These are phyloP conservation scores for thale cress (Arabidopsis thaliana) DNA, from an alignment of 345 rosid species.

Conservation along the genomic window TAIR10.1 NC_003070.9:26806501-26807000, in stretches of 20 bases:
- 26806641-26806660: constrained; percentile 75
- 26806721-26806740: constrained; percentile 74
- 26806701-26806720: constrained; percentile 56
- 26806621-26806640: constrained; percentile 69
- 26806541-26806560: constrained; percentile 71
- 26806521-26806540: constrained; percentile 86
- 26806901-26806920: constrained; percentile 56
- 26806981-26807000: constrained; percentile 51
- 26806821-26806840: constrained; percentile 81
- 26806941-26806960: constrained; percentile 38
- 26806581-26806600: constrained; percentile 65
- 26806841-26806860: constrained; percentile 66
- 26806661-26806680: constrained; percentile 75
- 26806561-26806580: constrained; percentile 67
- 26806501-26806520: constrained; percentile 73
- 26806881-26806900: constrained; percentile 59
- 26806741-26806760: constrained; percentile 76
- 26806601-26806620: constrained; percentile 70
- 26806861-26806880: constrained; percentile 84
- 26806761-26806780: constrained; percentile 83
- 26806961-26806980: constrained; percentile 60
- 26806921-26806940: constrained; percentile 52
- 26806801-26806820: constrained; percentile 60
- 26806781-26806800: constrained; percentile 69
- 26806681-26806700: constrained; percentile 79